Evolutionary conservation across 129 eudicot species (phyloP).

Genomic region (Pseudognaphalium luteoalbum): DNA sequence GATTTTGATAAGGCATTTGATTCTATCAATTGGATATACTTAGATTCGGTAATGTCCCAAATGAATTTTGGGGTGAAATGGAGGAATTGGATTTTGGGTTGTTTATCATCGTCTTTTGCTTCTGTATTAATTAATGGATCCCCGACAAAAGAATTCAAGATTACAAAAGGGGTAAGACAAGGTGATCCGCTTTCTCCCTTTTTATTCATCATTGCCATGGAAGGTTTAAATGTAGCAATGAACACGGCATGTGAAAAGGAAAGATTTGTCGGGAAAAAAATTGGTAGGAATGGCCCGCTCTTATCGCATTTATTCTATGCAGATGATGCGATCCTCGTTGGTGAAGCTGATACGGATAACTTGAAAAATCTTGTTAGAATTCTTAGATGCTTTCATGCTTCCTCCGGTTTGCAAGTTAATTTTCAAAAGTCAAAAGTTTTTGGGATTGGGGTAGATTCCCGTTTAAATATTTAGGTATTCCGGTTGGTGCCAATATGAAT

Average conservation of each 20-base stretch:
- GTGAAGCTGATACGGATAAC: background rate
- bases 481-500: background rate
- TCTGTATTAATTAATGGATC: background rate
- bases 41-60: background rate
- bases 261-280: background rate
- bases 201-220: background rate
- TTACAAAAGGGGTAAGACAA: background rate
- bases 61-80: background rate
- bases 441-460: background rate
- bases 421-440: background rate
- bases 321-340: background rate
- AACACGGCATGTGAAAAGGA: background rate
- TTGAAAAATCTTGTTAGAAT: background rate
- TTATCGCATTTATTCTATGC: background rate
- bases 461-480: background rate
- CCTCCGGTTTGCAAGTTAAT: background rate
- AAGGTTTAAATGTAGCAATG: background rate
- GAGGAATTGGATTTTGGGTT: background rate
- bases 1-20: conserved; percentile 2
- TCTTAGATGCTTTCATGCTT: background rate
- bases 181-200: background rate
- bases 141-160: background rate
- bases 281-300: background rate
- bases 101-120: background rate
- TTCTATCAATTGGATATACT: background rate